These are phyloP conservation scores for Penicillium sp. DNA, from an alignment of 2,329 filamentous ascomycete genomes.

Conservation along the genomic window DNA sequence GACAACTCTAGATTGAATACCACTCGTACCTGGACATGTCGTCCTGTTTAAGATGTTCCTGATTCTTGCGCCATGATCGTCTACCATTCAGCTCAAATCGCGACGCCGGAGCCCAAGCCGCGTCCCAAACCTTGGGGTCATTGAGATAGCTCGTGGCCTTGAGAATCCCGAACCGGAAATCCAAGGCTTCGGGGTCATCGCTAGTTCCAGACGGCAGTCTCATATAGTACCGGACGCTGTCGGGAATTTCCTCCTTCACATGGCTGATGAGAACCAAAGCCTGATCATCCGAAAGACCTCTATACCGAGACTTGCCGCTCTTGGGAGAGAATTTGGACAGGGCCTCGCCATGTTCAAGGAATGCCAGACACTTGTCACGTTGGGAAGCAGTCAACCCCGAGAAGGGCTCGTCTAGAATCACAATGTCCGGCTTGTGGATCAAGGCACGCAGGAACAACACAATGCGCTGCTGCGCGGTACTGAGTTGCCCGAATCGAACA, in stretches of 20 bases:
- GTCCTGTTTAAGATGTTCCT: not conserved
- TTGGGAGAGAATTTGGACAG: conserved; percentile 12
- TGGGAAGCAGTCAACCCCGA: conserved; percentile 77
- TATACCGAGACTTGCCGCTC: conserved; percentile 17
- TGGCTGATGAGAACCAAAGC: conserved; percentile 91
- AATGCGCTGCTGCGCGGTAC: conserved; percentile 61
- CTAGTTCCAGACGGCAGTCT: conserved; percentile 58
- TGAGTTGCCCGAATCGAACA: conserved; percentile 64
- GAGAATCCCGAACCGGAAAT: conserved; percentile 32
- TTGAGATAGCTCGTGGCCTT: conserved; percentile 18
- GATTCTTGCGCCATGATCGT: not conserved
- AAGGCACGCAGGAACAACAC: conserved; percentile 77
- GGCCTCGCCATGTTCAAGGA: conserved; percentile 63
- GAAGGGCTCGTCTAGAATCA: conserved; percentile 84
- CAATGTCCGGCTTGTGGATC: conserved; percentile 73
- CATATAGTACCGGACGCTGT: conserved; percentile 76
- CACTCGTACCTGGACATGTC: not conserved
- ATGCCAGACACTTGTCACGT: conserved; percentile 80
- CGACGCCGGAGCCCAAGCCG: conserved; percentile 25
- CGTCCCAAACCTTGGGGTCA: conserved; percentile 26
- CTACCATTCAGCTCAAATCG: conserved; percentile 7
- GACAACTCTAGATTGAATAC: not conserved
- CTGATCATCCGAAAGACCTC: conserved; percentile 64
- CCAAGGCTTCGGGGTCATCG: conserved; percentile 21
- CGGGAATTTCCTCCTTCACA: conserved; percentile 82